Base-by-base conservation (phyloP, 202 grass and related monocot genomes). In the Zoysia matrella region DNA sequence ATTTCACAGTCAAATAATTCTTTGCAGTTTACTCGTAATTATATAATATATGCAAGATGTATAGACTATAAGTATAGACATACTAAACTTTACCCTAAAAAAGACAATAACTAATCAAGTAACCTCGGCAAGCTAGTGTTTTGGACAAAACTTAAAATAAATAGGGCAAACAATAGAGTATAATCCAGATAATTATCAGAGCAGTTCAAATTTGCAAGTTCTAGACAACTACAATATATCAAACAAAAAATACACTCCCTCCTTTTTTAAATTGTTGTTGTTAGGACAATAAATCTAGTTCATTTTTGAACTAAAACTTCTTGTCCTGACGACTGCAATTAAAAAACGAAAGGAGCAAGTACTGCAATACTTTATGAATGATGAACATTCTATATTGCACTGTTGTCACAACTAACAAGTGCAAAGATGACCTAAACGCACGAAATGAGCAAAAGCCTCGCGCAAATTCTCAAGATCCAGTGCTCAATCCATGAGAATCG, bases 381-480 rank as follows among this genome's bases (percentile, higher is more conserved):
- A n/a, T n/a, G n/a, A 42, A 7, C 1, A 64, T 49, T 55, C 7
- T 45, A 70, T 49, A 44, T 8, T 45, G 58, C 54, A 15, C 54
- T 15, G 3, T 5, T 36, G 11, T 48, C 52, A 71, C 7, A n/a
- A 71, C 18, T 78, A 55, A n/a, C 47, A 49, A 69, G 14, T 4
- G 74, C 22, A 0, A 3, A 52, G 12, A 77, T 2, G 13, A 13
- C 15, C 7, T 62, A 52, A 22, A 65, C 7, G 5, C 55, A 62
- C 15, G 1, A 40, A 18, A 4, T 11, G 7, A 5, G n/a, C 11
- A 75, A 3, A 39, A 79, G 12, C 0, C 51, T 13, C 18, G 43
- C 11, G 47, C 39, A 42, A 60, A 46, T 30, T 67, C 2, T 60
- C 18, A 45, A 77, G 67, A 85, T 85, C 78, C 46, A 77, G 52